Conservation (phyloP, 495 filamentous ascomycete genomes). For the Cercophora samala region DNA sequence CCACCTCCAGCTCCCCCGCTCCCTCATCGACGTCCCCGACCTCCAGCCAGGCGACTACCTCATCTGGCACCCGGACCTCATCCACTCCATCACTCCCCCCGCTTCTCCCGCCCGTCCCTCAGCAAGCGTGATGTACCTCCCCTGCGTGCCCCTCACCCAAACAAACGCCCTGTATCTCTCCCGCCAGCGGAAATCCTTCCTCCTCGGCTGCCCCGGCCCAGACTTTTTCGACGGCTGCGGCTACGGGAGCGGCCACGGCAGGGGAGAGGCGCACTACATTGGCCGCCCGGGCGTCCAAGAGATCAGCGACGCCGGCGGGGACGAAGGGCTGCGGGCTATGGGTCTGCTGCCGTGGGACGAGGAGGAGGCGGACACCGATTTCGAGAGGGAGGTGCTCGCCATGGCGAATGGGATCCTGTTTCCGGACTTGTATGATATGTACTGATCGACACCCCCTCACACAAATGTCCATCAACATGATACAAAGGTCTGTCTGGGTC, state of each 20-base stretch:
- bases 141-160: conserved; percentile 75
- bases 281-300: conserved; percentile 51
- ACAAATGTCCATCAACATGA: too few species aligned
- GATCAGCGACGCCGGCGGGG: conserved; percentile 42
- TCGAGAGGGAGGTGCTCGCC: conserved; percentile 33
- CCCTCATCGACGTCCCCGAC: conserved; percentile 70
- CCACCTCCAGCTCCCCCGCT: conserved; percentile 63
- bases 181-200: conserved; percentile 66
- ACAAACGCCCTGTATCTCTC: conserved; percentile 70
- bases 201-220: conserved; percentile 58
- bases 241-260: conserved; percentile 18
- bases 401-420: conserved; percentile 47
- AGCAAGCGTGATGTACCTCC: conserved; percentile 71
- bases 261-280: conserved; percentile 52
- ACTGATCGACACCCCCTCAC: conserved; percentile 11
- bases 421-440: conserved; percentile 41
- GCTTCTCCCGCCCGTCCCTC: background rate
- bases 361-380: conserved; percentile 24
- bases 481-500: too few species aligned
- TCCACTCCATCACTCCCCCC: conserved; percentile 35
- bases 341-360: conserved; percentile 46
- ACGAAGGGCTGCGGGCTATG: conserved; percentile 47
- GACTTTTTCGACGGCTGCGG: conserved; percentile 54
- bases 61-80: conserved; percentile 76
- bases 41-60: conserved; percentile 84